Evolutionary conservation across 345 rosid species (phyloP).

Genomic region (Physaria fendleri): DNA sequence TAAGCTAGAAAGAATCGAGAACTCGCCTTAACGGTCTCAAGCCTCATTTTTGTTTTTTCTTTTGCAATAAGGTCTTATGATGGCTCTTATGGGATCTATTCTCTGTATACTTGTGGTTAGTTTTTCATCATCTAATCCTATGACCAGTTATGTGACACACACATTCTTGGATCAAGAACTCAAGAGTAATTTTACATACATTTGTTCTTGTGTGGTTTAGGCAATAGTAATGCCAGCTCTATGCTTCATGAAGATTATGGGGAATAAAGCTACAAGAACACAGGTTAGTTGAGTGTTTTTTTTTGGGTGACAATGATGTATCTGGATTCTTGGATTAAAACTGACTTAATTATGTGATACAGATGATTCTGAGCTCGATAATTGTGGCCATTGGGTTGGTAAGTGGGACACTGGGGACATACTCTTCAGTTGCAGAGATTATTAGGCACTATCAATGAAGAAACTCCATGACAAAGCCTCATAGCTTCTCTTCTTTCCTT

Average conservation of each 20-base stretch:
- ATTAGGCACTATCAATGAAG: slow-evolving; percentile 30
- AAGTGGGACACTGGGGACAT: slow-evolving; percentile 62
- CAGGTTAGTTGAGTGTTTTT: too few species aligned
- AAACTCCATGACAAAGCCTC: not conserved
- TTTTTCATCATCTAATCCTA: slow-evolving; percentile 4
- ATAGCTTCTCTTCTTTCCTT: slow-evolving; percentile 7
- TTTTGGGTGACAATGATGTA: not conserved
- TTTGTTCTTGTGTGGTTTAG: slow-evolving; percentile 37
- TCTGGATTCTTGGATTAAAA: not conserved
- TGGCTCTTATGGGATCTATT: slow-evolving; percentile 90
- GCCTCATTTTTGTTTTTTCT: not conserved
- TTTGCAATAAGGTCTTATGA: slow-evolving; percentile 56
- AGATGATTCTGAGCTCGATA: slow-evolving; percentile 43
- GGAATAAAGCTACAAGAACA: slow-evolving; percentile 58
- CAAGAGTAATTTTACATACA: not conserved
- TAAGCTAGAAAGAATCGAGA: not conserved
- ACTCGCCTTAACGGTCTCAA: not conserved
- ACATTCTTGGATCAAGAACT: slow-evolving; percentile 1
- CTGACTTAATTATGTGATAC: slow-evolving; percentile 13
- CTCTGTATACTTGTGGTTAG: slow-evolving; percentile 79
- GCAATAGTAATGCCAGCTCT: slow-evolving; percentile 71
- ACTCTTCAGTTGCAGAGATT: slow-evolving; percentile 44
- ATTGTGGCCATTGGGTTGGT: slow-evolving; percentile 41
- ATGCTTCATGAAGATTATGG: slow-evolving; percentile 67
- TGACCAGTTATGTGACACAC: not conserved